A percentile compares a stretch with the other conserved stretches of the same genome.
These are phyloP conservation scores for Scheffersomyces insectosa DNA, from an alignment of 1,139 yeast species.

Conservation along the genomic window DNA sequence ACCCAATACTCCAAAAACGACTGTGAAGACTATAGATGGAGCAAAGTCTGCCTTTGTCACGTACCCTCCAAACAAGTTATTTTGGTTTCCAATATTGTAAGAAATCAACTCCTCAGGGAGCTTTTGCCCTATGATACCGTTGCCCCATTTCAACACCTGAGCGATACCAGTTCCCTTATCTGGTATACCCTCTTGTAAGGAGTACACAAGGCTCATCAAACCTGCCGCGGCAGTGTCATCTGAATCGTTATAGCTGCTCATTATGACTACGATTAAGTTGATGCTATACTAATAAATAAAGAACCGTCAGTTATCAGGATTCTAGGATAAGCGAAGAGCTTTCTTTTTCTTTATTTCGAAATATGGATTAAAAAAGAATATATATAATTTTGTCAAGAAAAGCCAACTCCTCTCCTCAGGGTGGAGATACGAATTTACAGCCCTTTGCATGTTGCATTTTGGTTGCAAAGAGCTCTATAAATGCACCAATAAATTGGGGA, in stretches of 20 bases:
- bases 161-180: slow-evolving; percentile 54
- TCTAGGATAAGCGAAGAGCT: too few relatives aligned
- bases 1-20: slow-evolving; percentile 50
- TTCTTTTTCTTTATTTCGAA: too few relatives aligned
- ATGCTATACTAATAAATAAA: too few relatives aligned
- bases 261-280: too few relatives aligned
- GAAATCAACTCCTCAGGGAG: slow-evolving; percentile 40
- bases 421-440: too few relatives aligned
- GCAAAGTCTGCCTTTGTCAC: slow-evolving; percentile 58
- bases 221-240: slow-evolving; percentile 19
- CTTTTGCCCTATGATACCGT: slow-evolving; percentile 23
- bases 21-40: slow-evolving; percentile 62
- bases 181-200: slow-evolving; percentile 36
- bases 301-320: too few relatives aligned
- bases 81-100: slow-evolving; percentile 42
- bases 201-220: slow-evolving; percentile 29
- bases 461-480: too few relatives aligned
- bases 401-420: too few relatives aligned
- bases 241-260: background rate
- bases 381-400: too few relatives aligned
- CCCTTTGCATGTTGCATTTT: too few relatives aligned
- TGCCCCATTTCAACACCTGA: slow-evolving; percentile 30
- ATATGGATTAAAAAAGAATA: too few relatives aligned
- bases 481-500: too few relatives aligned
- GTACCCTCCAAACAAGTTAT: slow-evolving; percentile 66